Base-by-base conservation (phyloP, 2,329 filamentous ascomycete species). In the Neopestalotiopsis sp. region DNA sequence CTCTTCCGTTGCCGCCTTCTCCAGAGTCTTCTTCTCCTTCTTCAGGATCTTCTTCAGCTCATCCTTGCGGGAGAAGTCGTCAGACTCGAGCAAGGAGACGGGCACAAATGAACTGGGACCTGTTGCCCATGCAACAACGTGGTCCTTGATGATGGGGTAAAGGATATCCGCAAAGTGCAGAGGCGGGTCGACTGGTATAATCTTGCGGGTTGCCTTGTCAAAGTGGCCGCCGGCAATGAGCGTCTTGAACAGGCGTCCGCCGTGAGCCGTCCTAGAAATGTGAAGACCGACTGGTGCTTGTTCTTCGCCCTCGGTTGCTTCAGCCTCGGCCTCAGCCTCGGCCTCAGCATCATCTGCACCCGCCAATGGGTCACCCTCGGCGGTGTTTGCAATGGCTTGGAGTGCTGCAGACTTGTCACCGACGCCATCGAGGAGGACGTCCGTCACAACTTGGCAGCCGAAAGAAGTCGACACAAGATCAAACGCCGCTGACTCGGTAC, bases 151-250 rank as follows among this genome's bases (percentile, higher is more conserved):
- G 70, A 92, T 84, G 5, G 91, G 89, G 78, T 95, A 98, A n/a
- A 99, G 85, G 63, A 92, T 84, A 72, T 92, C 88, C 70, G 93
- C 90, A 78, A 99, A 99, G 64, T 91, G 87, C 68, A 98, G 85
- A 7, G 93, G 87, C 17, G 94, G 94, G 63, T 94, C 90, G 2
- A 92, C 86, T 28, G 90, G 88, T 75, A 92, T 87, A 59, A 96
- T 81, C 68, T 86, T 89, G 81, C 94, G 94, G 2, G 89, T 86
- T 58, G 86, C 86, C 70, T 89, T 89, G 80, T 98, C 94, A 78
- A 93, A 99, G 69, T 90, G 91, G 32, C 97, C 96, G 57, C 96
- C 96, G 67, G 94, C 91, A 30, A 98, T 94, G 7, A 99, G 88
- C 0, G 92, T 92, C 84, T 97, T 98, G 75, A 98, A 87, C 91